phyloP scores from a whole-genome alignment of 805 yeast genomes.

The Diddensiella caesifluorescens region DNA sequence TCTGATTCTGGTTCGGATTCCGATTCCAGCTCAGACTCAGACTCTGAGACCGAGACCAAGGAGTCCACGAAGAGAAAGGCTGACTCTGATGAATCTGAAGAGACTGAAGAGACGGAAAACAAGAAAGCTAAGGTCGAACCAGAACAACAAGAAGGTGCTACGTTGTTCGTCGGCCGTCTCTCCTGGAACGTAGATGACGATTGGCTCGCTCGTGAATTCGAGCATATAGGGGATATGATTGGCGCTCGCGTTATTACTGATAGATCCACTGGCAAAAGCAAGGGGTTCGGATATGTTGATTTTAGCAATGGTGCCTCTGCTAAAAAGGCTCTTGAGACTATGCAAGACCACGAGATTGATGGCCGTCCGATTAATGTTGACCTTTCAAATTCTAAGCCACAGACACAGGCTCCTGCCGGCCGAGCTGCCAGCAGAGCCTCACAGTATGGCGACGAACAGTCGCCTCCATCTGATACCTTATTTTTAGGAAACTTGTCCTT shows the following conservation, averaged over 20 bases:
- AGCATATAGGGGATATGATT: conserved; percentile 64
- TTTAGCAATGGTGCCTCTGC: conserved; percentile 73
- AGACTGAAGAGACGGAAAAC: conserved; percentile 38
- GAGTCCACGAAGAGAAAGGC: conserved; percentile 28
- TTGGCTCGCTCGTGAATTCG: conserved; percentile 84
- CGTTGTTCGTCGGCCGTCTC: conserved; percentile 93
- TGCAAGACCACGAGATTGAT: conserved; percentile 92
- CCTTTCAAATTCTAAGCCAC: conserved; percentile 80
- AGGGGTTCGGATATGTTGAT: conserved; percentile 94
- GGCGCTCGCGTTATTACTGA: conserved; percentile 92
- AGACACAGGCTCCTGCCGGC: conserved; percentile 42
- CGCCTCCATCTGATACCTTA: conserved; percentile 91
- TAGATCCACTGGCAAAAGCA: conserved; percentile 84
- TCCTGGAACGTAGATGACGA: conserved; percentile 97
- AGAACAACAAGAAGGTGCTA: conserved; percentile 57
- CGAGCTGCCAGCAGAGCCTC: conserved; percentile 73
- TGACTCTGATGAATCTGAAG: conserved; percentile 38
- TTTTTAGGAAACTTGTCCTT: conserved; percentile 95
- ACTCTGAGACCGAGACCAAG: conserved; percentile 19
- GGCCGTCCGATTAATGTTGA: conserved; percentile 96
- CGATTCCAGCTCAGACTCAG: conserved; percentile 28
- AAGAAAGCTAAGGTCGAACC: conserved; percentile 51
- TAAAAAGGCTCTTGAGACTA: conserved; percentile 75
- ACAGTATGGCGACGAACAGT: conserved; percentile 83
- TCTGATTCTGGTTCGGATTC: conserved; percentile 29